A percentile compares a stretch with the other conserved stretches of the same genome.
phyloP scores from a whole-genome alignment of 768 basidiomycete genomes.

The Termitomyces sp. region DNA sequence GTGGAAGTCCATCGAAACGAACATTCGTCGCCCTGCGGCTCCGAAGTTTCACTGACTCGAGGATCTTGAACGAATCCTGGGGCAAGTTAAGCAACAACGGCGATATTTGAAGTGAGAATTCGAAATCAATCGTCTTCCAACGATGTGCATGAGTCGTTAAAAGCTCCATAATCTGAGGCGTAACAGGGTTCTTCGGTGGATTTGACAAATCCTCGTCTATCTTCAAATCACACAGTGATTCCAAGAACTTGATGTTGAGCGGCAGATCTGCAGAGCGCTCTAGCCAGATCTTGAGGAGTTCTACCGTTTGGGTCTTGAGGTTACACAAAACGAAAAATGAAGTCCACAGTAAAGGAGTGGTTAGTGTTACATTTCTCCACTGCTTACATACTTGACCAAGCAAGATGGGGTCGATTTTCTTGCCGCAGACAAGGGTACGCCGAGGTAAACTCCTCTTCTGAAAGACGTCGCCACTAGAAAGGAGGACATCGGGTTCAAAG shows the following conservation, averaged over 20 bases:
- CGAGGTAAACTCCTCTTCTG: neutral
- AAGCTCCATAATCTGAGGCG: conserved; percentile 4
- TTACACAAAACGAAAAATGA: neutral
- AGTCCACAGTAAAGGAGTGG: neutral
- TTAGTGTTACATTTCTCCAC: neutral
- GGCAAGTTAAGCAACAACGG: neutral
- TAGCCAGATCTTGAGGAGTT: conserved; percentile 1
- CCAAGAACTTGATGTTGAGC: neutral
- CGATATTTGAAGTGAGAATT: conserved; percentile 1
- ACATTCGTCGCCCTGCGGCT: neutral
- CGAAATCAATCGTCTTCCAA: conserved; percentile 6
- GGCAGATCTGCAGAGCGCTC: neutral
- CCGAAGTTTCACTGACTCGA: neutral
- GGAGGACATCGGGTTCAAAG: neutral
- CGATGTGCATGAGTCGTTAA: conserved; percentile 3
- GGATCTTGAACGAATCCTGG: neutral
- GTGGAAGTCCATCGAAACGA: neutral
- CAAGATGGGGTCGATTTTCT: neutral
- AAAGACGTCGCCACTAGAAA: neutral
- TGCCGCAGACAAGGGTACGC: neutral
- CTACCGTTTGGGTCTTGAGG: neutral
- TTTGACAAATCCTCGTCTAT: neutral
- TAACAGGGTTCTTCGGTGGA: neutral
- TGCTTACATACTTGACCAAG: no score
- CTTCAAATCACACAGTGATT: neutral